Evolutionary conservation across 495 filamentous ascomycete species (phyloP), one percentile per base, ranked within the genome.

Genomic region (Xylaria palmicola): DNA sequence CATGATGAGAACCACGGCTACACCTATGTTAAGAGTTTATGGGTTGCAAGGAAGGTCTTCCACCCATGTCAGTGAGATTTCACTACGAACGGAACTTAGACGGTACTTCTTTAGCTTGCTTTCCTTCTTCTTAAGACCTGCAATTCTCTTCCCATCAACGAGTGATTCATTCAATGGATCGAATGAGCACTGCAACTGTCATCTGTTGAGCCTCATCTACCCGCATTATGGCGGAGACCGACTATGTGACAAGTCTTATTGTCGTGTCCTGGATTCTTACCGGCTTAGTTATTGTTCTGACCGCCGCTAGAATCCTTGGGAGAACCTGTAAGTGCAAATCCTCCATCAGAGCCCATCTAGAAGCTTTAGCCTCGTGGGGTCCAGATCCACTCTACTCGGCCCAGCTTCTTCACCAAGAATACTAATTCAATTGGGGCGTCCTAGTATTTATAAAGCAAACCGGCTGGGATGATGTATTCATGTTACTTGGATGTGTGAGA

Each of bases 381-480:
- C 10, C 4, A 22, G 10, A 22, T 36, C 32, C 5, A 3, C 49
- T 37, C 32, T 15, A n/a, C 9, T 5, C 32, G 6, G 10, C 20
- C 8, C 20, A 19, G 10, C 29, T 34, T 32, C 6, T 13, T n/a
- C 40, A 32, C 8, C 29, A 39, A 20, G 7, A 58, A 34, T 44
- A n/a, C 54, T 45, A 39, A 58, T 30, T 27, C 27, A n/a, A 32
- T n/a, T 52, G n/a, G 2, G 17, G 22, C 22, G 20, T 20, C 26
- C 17, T 26, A 60, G 62, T 56, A 13, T 22, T 56, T 7, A 55
- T 49, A 2, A 47, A 54, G 20, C 62, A 60, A 26, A 32, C 58
- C n/a, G 62, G 62, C 30, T 65, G 62, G 62, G 62, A 61, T 65
- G 62, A 65, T 27, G 51, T 60, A 27, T 65, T 65, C 36, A 65